These are phyloP conservation scores for Phytophthora hibernalis DNA, from an alignment of 352 stramenopile genomes.

Conservation along the genomic window DNA sequence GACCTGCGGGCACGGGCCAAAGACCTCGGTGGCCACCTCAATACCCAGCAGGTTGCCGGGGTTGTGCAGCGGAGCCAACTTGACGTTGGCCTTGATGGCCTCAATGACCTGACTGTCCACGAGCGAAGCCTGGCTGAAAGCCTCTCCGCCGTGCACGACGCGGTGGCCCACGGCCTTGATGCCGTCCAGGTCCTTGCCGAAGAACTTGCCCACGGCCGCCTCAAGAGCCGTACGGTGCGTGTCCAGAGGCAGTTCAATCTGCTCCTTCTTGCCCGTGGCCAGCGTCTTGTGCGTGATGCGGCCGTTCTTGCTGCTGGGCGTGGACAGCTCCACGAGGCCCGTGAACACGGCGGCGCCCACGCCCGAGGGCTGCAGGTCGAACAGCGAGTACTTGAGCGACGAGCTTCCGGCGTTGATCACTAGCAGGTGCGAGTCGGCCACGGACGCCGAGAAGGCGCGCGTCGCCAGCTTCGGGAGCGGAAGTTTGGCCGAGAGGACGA, in stretches of 20 bases:
- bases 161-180: slow-evolving; percentile 88
- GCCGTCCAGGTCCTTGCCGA: slow-evolving; percentile 52
- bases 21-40: slow-evolving; percentile 76
- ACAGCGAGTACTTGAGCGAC: slow-evolving; percentile 90
- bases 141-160: slow-evolving; percentile 88
- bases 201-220: slow-evolving; percentile 65
- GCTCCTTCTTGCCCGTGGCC: slow-evolving; percentile 53
- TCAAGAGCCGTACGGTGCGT: slow-evolving; percentile 71
- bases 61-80: slow-evolving; percentile 89
- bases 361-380: slow-evolving; percentile 45
- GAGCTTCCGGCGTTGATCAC: slow-evolving; percentile 86
- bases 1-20: slow-evolving; percentile 76
- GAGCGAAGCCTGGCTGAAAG: slow-evolving; percentile 66
- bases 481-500: slow-evolving; percentile 31
- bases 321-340: slow-evolving; percentile 82
- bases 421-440: slow-evolving; percentile 47
- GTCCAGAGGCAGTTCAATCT: slow-evolving; percentile 57
- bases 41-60: slow-evolving; percentile 89
- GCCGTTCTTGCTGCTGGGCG: slow-evolving; percentile 57
- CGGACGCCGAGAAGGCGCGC: slow-evolving; percentile 40
- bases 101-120: slow-evolving; percentile 62
- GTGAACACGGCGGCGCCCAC: slow-evolving; percentile 72
- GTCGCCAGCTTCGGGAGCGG: slow-evolving; percentile 15
- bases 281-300: slow-evolving; percentile 76
- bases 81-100: slow-evolving; percentile 66